Base-by-base conservation (phyloP, 441 rosid genomes). In the Gossypium davidsonii region DNA sequence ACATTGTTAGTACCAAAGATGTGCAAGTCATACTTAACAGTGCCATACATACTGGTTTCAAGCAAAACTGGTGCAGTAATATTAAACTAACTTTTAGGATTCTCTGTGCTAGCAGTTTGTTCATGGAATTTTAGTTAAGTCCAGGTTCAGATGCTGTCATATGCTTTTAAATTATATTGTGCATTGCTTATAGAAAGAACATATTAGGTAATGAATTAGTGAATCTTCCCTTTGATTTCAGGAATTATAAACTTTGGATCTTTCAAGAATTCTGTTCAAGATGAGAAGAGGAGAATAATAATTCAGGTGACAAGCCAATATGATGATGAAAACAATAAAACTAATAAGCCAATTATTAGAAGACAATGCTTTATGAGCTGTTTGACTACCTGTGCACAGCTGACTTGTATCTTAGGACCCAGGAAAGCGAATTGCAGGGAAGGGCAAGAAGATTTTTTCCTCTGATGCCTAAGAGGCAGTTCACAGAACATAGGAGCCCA, bases 401-500 rank as follows among this genome's bases (percentile, higher is more conserved):
- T 82, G 64, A 84, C 73, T 1, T 72, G 74, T 53, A 84, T 71
- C 71, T 78, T 82, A 60, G 85, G 83, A 78, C 85, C 85, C 78
- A 82, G 1, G 79, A 80, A 84, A 73, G 78, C 64, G 62, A 82
- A 84, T 68, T 76, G 85, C 76, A 84, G 75, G 12, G 85, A 77
- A 72, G 87, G 84, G 62, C 73, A 82, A 57, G 84, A 66, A 44
- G 78, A 70, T 37, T 67, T 78, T 76, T 75, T 84, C 64, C 73
- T 77, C 23, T 82, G 85, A 78, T 84, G 87, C 72, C 85, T 58
- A 42, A 84, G 85, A 52, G 87, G 84, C 70, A 84, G 81, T 67
- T 84, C 87, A 58, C 81, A 78, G 66, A 80, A 82, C 71, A 79
- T 84, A 44, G 87, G 87, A 52, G 85, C 82, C 87, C 87, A 84